A percentile compares a stretch with the other conserved stretches of the same genome.
Evolutionary conservation across 768 basidiomycete genomes (phyloP).

Genomic region (Calocera cornea): DNA sequence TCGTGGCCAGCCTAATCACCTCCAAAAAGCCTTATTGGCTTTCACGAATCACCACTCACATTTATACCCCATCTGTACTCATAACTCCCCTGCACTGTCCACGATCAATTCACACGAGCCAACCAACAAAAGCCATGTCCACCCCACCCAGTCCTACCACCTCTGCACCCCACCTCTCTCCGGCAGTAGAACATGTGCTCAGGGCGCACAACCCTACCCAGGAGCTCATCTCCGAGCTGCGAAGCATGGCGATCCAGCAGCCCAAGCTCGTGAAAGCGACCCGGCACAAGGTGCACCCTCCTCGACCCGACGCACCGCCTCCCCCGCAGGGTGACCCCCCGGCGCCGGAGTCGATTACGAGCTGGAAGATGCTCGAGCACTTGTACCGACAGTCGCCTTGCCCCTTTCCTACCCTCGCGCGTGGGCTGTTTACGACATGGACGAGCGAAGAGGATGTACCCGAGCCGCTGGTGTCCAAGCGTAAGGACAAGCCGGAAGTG

Average conservation of each 20-base stretch:
- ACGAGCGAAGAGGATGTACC: conserved; percentile 20
- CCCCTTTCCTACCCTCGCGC: conserved; percentile 87
- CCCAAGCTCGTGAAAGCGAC: not conserved
- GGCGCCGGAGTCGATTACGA: conserved; percentile 33
- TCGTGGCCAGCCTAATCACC: not conserved
- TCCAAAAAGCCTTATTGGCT: not conserved
- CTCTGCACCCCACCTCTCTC: not conserved
- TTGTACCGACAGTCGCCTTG: conserved; percentile 82
- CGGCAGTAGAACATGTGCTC: not conserved
- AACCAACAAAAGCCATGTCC: not conserved
- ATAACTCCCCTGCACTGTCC: not conserved
- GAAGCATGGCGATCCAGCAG: not conserved
- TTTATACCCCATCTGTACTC: not conserved
- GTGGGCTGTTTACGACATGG: conserved; percentile 64
- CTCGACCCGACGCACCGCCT: not conserved
- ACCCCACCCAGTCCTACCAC: not conserved
- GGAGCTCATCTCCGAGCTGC: not conserved
- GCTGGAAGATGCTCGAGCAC: conserved; percentile 98
- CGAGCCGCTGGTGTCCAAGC: conserved; percentile 16
- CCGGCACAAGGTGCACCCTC: not conserved
- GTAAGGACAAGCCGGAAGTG: conserved; percentile 27
- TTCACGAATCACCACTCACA: not conserved
- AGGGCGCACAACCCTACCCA: not conserved
- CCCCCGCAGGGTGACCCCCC: not conserved
- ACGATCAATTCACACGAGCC: not conserved